Conservation (phyloP, 2,329 filamentous ascomycete species). For the Metarhizium album region DNA sequence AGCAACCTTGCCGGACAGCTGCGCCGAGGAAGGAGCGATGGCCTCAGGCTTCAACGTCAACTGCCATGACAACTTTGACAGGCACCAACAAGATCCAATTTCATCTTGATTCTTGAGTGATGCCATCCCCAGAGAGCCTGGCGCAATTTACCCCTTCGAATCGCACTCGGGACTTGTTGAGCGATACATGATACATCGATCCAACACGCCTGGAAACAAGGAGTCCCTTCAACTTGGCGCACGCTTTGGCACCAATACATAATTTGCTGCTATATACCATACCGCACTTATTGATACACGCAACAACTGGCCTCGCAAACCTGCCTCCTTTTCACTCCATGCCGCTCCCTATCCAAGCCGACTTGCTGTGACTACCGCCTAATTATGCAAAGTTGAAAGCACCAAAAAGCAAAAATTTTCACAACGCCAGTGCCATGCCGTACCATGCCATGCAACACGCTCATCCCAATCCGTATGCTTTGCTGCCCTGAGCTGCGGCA, state of each 20-base stretch:
- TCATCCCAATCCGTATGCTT: background rate
- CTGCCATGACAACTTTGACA: no score
- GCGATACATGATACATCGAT: no score
- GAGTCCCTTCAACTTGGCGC: no score
- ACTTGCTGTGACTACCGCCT: background rate
- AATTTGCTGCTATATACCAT: background rate
- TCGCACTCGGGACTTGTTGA: no score
- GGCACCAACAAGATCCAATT: no score
- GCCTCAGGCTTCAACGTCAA: no score
- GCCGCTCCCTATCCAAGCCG: constrained; percentile 2
- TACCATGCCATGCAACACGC: constrained; percentile 3
- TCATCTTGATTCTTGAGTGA: no score
- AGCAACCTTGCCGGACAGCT: no score
- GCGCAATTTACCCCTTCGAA: no score
- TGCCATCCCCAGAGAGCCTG: no score
- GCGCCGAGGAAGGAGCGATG: no score
- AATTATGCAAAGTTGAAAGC: background rate
- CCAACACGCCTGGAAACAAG: no score
- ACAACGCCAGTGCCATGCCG: constrained; percentile 6
- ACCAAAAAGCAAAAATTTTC: background rate
- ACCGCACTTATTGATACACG: constrained; percentile 1
- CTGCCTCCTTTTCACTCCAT: background rate
- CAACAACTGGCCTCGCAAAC: background rate
- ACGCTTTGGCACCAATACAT: background rate
- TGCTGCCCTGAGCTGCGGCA: background rate